phyloP scores from a whole-genome alignment of 495 filamentous ascomycete species.

The Aspergillus haitiensis region DNA sequence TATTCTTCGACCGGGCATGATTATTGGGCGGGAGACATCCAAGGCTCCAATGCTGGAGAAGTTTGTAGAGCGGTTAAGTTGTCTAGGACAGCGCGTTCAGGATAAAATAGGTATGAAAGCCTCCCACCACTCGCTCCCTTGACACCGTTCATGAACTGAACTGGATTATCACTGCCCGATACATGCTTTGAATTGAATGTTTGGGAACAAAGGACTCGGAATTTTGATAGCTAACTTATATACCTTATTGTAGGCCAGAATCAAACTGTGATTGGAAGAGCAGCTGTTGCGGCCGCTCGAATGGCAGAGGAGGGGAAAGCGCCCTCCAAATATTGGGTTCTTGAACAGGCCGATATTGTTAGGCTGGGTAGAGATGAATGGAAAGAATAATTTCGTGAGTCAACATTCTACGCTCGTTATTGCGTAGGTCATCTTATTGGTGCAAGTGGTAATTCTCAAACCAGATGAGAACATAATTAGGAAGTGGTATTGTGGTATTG shows the following conservation, averaged over 20 bases:
- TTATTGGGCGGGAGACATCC: conserved; percentile 35
- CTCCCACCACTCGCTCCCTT: too few species aligned
- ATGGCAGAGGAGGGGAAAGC: conserved; percentile 37
- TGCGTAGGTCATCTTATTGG: neutral
- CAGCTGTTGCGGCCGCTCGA: conserved; percentile 38
- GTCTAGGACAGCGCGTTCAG: conserved; percentile 32
- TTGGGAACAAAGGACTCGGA: too few species aligned
- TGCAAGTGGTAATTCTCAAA: too few species aligned
- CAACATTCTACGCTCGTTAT: neutral
- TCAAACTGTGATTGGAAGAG: conserved; percentile 38
- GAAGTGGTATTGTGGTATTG: too few species aligned
- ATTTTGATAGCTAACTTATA: too few species aligned
- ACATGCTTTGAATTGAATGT: too few species aligned
- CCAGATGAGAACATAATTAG: too few species aligned
- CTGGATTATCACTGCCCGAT: too few species aligned
- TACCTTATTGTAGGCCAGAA: conserved; percentile 29
- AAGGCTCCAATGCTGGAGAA: conserved; percentile 34
- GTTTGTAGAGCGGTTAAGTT: conserved; percentile 29
- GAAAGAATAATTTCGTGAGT: conserved; percentile 25
- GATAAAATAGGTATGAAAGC: conserved; percentile 33
- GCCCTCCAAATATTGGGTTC: conserved; percentile 36
- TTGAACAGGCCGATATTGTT: conserved; percentile 39
- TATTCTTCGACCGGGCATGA: conserved; percentile 41
- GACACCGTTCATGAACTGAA: conserved; percentile 10
- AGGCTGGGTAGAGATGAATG: conserved; percentile 38